Base-by-base conservation (phyloP, 441 rosid species). In the Metrosideros polymorpha region DNA sequence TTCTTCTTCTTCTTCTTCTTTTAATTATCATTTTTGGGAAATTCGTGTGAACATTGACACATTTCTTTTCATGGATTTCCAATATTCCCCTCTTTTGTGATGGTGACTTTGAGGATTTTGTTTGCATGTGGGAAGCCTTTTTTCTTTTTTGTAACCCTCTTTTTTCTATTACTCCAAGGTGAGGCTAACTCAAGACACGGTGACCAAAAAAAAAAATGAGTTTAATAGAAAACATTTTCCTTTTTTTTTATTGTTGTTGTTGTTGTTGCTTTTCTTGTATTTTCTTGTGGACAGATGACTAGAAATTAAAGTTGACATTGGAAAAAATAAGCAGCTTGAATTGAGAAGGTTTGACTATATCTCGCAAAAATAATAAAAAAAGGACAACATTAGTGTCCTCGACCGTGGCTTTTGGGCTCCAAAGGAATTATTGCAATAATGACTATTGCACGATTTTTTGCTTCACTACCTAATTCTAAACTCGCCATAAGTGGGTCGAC, bases 191-290 rank as follows among this genome's bases (percentile, higher is more conserved):
- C 59, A 2, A 13, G 19, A 13, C 66, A 6, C 32, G 0, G 18
- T 10, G 32, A 57, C 66, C n/a, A n/a, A n/a, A n/a, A n/a, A n/a
- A 7, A 7, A n/a, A 59, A 15, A 15, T 15, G 71, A 15, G 71
- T 59, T 0, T n/a, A 29, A 0, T 29, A 39, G 9, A 3, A 19
- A 29, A 0, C 22, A 7, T 59, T 42, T 12, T 1, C 8, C 15
- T 35, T 2, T 3, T 39, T 2, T 6, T 2, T 3, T 8, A n/a
- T n/a, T n/a, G n/a, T n/a, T n/a, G n/a, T 24, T 1, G 5, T 6
- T n/a, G n/a, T n/a, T 13, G n/a, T 57, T 1, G 22, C 22, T 5
- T 0, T 22, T 39, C 10, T 10, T 4, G 27, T 63, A 19, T 66
- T 19, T 66, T 66, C 27, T 1, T 22, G n/a, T 10, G 45, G 79